Evolutionary conservation across 257 asterid species (phyloP).

Genomic region (Penstemon eatonii): DNA sequence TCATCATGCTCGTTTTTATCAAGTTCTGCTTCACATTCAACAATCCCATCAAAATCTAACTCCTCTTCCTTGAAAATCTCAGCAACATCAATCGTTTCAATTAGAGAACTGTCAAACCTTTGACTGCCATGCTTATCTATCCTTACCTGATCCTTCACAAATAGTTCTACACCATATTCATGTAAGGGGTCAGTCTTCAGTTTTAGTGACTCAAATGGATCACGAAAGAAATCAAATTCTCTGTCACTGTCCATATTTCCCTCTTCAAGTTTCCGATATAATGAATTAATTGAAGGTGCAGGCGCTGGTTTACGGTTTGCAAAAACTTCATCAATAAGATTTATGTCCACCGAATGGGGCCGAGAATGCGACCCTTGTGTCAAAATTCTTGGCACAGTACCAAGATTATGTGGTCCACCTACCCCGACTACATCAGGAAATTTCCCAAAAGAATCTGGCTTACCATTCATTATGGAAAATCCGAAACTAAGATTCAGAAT

Average conservation of each 20-base stretch:
- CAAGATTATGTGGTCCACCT: slow-evolving; percentile 30
- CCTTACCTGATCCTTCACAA: slow-evolving; percentile 36
- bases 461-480: slow-evolving; percentile 56
- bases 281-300: slow-evolving; percentile 45
- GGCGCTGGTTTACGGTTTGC: slow-evolving; percentile 44
- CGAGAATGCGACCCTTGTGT: slow-evolving; percentile 30
- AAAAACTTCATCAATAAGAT: slow-evolving; percentile 37
- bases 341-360: slow-evolving; percentile 39
- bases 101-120: slow-evolving; percentile 37
- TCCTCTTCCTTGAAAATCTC: slow-evolving; percentile 56
- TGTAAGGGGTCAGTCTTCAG: slow-evolving; percentile 25
- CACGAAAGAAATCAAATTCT: slow-evolving; percentile 31
- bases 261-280: slow-evolving; percentile 59
- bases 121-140: slow-evolving; percentile 38
- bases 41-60: slow-evolving; percentile 31
- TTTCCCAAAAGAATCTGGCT: slow-evolving; percentile 47
- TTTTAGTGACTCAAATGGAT: slow-evolving; percentile 27
- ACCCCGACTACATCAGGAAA: slow-evolving; percentile 44
- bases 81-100: slow-evolving; percentile 60
- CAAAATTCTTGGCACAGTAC: slow-evolving; percentile 33
- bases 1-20: slow-evolving; percentile 27
- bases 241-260: slow-evolving; percentile 30
- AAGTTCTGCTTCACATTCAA: slow-evolving; percentile 34
- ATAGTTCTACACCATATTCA: slow-evolving; percentile 44
- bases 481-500: slow-evolving; percentile 73